Evolutionary conservation across 805 yeast genomes (phyloP).

Genomic region (Sugiyamaella marilandica): DNA sequence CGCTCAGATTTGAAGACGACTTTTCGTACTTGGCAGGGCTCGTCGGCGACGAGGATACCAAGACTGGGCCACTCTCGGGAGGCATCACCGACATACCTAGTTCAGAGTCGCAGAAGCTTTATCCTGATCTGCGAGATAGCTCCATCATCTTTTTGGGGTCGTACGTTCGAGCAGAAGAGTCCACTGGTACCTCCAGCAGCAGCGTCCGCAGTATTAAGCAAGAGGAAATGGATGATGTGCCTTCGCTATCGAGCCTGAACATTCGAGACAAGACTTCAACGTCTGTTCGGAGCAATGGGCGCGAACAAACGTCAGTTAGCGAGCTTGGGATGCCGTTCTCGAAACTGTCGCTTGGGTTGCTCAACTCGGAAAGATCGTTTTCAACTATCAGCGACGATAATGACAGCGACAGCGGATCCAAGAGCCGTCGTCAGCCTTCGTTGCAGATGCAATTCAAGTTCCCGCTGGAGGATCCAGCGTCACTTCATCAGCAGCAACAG

Average conservation of each 20-base stretch:
- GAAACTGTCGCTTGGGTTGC: not conserved
- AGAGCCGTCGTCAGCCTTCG: conserved; percentile 2
- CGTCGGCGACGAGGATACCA: conserved; percentile 27
- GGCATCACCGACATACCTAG: not conserved
- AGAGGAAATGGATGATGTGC: conserved; percentile 5
- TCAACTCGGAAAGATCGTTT: not conserved
- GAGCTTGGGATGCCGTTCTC: conserved; percentile 4
- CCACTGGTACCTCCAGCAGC: not conserved
- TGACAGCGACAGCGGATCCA: not conserved
- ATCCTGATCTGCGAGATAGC: conserved; percentile 32
- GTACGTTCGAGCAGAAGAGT: conserved; percentile 19
- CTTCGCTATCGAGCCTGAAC: conserved; percentile 1
- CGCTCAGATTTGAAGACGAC: conserved; percentile 27
- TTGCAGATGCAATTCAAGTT: conserved; percentile 7
- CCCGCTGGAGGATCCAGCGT: not conserved
- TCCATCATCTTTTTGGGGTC: conserved; percentile 32
- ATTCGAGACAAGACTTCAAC: conserved; percentile 1
- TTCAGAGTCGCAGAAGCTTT: conserved; percentile 18
- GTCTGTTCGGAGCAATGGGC: not conserved
- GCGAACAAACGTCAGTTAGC: conserved; percentile 4
- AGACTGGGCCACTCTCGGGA: conserved; percentile 10
- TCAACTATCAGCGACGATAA: not conserved
- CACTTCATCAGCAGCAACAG: not conserved
- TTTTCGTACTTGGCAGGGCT: conserved; percentile 32
- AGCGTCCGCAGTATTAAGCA: conserved; percentile 4